These are phyloP conservation scores for Paecilomyces dactylethromorphus DNA, from an alignment of 2,329 filamentous ascomycete species.

Conservation along the genomic window DNA sequence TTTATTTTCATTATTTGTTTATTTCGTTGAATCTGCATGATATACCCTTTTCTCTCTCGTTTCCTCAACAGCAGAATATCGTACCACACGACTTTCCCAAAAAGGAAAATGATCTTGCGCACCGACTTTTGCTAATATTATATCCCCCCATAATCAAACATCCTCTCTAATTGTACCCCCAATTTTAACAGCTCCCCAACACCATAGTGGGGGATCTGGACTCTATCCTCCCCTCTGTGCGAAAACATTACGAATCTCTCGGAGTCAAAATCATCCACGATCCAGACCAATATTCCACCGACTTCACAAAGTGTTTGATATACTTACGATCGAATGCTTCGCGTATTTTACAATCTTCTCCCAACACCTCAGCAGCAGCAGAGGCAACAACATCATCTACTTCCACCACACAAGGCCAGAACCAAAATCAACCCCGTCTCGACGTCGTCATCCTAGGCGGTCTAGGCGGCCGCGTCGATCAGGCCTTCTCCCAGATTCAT, in stretches of 20 bases:
- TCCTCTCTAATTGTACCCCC: neutral
- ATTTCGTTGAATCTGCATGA: neutral
- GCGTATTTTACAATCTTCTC: constrained; percentile 14
- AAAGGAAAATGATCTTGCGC: constrained; percentile 1
- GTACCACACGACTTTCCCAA: constrained; percentile 23
- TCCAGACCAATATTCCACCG: constrained; percentile 78
- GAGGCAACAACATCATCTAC: neutral
- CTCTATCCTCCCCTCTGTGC: constrained; percentile 61
- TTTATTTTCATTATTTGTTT: constrained; percentile 4
- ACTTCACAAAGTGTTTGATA: constrained; percentile 76
- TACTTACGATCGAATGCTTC: constrained; percentile 44
- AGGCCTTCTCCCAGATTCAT: constrained; percentile 82
- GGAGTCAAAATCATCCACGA: constrained; percentile 61
- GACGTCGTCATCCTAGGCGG: constrained; percentile 80
- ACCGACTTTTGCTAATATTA: neutral
- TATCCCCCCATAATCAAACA: neutral
- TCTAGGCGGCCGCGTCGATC: constrained; percentile 84
- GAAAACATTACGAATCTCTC: constrained; percentile 58
- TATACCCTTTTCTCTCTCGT: neutral
- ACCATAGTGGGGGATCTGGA: constrained; percentile 87
- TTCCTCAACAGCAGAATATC: too few species aligned
- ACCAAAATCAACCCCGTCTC: constrained; percentile 20
- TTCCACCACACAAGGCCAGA: neutral
- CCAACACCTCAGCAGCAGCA: constrained; percentile 1
- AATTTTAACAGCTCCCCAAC: constrained; percentile 47